Evolutionary conservation across 352 stramenopile species (phyloP), one percentile per base, ranked within the genome.

Genomic region (Pythium scleroteichum): DNA sequence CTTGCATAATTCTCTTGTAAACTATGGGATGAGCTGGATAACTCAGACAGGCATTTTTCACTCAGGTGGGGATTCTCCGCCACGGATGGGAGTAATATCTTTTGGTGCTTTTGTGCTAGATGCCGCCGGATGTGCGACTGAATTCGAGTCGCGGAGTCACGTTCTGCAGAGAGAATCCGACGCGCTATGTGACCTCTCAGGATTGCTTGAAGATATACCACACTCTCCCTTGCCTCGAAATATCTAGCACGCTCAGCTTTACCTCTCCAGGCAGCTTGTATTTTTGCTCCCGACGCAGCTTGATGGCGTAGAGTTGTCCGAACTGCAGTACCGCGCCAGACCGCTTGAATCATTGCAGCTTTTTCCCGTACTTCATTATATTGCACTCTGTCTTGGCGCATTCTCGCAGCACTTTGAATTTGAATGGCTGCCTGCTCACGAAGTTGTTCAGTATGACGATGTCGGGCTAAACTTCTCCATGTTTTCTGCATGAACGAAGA

Each of bases 241-340:
- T 68, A 71, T n/a, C 50, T 44, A 2, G 66, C 60, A 17, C 61
- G 53, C 10, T 68, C 47, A 5, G 27, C 26, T 24, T 62, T 73
- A 8, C 66, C 62, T 47, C 66, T 23, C 69, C 69, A 76, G 2
- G 23, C 48, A 10, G 56, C 59, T 59, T 76, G 69, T n/a, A 76
- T 76, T 33, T 66, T 64, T 5, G 42, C 48, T 5, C 56, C 55
- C 2, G 54, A 71, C 2, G 41, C 16, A 19, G 46, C 41, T 41
- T 53, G 46, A 14, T 62, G 48, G 24, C 49, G 50, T 12, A 57
- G 39, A 20, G 50, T 26, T 26, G 32, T 27, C 24, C 70, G 62
- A n/a, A 64, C 41, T 12, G 59, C 33, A 0, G 57, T 57, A 7
- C 62, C 66, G 40, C 66, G 57, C 66, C 70, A 77, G 0, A 75